Percentiles rank a stretch among this genome's conserved stretches.
Evolutionary conservation across 1,284 basidiomycete species (phyloP).

Genomic region (Puccinia triticina): DNA sequence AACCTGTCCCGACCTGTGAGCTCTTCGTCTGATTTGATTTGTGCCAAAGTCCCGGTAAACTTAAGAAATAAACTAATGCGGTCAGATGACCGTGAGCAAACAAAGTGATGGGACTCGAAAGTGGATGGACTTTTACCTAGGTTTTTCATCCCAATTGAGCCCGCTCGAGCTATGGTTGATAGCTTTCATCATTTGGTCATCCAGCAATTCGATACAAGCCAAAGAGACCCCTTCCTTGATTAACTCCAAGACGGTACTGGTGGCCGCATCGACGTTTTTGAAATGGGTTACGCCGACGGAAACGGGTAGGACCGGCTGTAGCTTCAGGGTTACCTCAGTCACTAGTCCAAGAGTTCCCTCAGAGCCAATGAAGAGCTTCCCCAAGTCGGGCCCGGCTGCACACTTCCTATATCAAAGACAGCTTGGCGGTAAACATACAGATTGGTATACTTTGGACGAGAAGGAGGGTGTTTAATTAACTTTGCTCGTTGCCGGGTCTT

Average conservation of each 20-base stretch:
- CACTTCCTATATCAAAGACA: slow-evolving; percentile 67
- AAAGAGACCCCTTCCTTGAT: slow-evolving; percentile 64
- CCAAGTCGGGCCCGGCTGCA: slow-evolving; percentile 85
- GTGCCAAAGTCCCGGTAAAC: slow-evolving; percentile 66
- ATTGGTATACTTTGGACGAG: too few species aligned
- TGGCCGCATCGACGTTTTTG: slow-evolving; percentile 65
- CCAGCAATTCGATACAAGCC: slow-evolving; percentile 63
- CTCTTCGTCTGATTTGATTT: slow-evolving; percentile 70
- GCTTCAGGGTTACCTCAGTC: slow-evolving; percentile 72
- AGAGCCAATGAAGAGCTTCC: slow-evolving; percentile 89
- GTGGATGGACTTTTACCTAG: neutral
- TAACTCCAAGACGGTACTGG: slow-evolving; percentile 73
- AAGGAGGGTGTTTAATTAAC: slow-evolving; percentile 46
- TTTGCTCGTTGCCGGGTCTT: slow-evolving; percentile 79
- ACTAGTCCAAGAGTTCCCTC: slow-evolving; percentile 93
- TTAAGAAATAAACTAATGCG: slow-evolving; percentile 67
- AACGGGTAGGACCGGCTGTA: slow-evolving; percentile 79
- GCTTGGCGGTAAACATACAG: neutral
- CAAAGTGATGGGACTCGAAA: slow-evolving; percentile 65
- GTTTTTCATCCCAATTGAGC: slow-evolving; percentile 47
- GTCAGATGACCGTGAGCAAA: neutral
- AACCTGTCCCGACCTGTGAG: slow-evolving; percentile 52
- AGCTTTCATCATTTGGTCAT: slow-evolving; percentile 50
- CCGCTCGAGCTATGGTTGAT: slow-evolving; percentile 30
- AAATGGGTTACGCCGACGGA: slow-evolving; percentile 65